Conservation (phyloP, 2,329 filamentous ascomycete species). For the Penicillium sp. region DNA sequence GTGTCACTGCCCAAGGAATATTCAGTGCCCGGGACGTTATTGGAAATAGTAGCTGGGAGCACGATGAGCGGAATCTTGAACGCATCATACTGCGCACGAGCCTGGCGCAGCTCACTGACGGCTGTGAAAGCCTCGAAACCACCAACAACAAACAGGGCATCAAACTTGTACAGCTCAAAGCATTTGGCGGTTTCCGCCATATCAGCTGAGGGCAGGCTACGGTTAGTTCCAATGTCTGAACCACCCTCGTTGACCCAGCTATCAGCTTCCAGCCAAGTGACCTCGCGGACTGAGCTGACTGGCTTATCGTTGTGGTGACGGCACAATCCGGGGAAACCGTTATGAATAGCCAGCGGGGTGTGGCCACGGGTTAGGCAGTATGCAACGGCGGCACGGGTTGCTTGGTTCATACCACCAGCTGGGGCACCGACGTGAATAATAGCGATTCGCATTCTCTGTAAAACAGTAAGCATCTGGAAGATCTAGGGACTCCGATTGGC, state of each 20-base stretch:
- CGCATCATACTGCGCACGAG: slow-evolving; percentile 65
- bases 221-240: slow-evolving; percentile 95
- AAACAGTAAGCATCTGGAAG: slow-evolving; percentile 22
- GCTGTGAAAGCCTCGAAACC: slow-evolving; percentile 96
- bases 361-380: slow-evolving; percentile 91
- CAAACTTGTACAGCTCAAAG: slow-evolving; percentile 78
- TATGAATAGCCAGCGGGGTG: slow-evolving; percentile 84
- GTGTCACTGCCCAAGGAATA: slow-evolving; percentile 96
- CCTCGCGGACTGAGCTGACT: slow-evolving; percentile 69
- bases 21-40: slow-evolving; percentile 96
- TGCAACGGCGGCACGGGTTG: slow-evolving; percentile 81
- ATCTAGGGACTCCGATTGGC: not conserved
- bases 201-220: slow-evolving; percentile 79
- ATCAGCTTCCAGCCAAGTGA: slow-evolving; percentile 90
- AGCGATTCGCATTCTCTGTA: slow-evolving; percentile 75
- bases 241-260: slow-evolving; percentile 92
- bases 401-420: slow-evolving; percentile 95
- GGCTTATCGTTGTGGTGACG: slow-evolving; percentile 81
- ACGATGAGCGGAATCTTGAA: slow-evolving; percentile 89
- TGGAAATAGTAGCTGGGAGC: slow-evolving; percentile 92
- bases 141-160: slow-evolving; percentile 83
- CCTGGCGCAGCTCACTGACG: slow-evolving; percentile 75
- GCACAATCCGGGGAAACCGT: slow-evolving; percentile 88
- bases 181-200: slow-evolving; percentile 73
- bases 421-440: slow-evolving; percentile 96